Percentiles rank a stretch among this genome's conserved stretches.
Evolutionary conservation across 768 basidiomycete species (phyloP).

Genomic region (Coprinopsis cinerea): DNA sequence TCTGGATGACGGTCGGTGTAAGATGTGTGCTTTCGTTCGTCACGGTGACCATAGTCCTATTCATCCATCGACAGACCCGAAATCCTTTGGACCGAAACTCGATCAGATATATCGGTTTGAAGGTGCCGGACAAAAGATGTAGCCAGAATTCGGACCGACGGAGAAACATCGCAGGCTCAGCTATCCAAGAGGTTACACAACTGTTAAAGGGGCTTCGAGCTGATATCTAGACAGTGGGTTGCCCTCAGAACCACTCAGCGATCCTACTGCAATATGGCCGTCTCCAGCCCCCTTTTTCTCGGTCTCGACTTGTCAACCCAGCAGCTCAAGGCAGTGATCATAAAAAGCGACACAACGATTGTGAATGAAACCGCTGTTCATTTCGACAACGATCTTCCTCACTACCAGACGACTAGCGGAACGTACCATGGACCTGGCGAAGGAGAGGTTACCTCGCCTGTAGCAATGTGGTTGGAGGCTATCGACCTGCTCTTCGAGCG

Average conservation of each 20-base stretch:
- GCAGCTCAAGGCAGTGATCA: constrained; percentile 71
- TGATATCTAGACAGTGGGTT: neutral
- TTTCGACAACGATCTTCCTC: constrained; percentile 75
- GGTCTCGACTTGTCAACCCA: constrained; percentile 88
- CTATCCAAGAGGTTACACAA: neutral
- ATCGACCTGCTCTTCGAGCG: constrained; percentile 69
- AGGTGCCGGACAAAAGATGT: neutral
- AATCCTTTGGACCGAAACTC: no score
- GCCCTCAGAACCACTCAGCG: neutral
- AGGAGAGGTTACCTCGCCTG: constrained; percentile 76
- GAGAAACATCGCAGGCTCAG: constrained; percentile 9
- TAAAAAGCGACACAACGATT: constrained; percentile 49
- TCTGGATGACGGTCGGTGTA: no score
- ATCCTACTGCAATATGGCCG: constrained; percentile 4
- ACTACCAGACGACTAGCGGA: constrained; percentile 61
- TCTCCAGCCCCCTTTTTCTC: constrained; percentile 43
- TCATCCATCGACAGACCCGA: no score
- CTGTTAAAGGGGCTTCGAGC: neutral
- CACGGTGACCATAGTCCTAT: no score
- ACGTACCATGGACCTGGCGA: constrained; percentile 56
- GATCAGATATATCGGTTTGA: no score
- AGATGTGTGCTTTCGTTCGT: no score
- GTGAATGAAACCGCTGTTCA: constrained; percentile 68
- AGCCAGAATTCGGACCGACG: constrained; percentile 4
- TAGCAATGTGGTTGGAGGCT: constrained; percentile 82